Conservation (phyloP, 352 stramenopile species). For the Globisporangium perplexum region DNA sequence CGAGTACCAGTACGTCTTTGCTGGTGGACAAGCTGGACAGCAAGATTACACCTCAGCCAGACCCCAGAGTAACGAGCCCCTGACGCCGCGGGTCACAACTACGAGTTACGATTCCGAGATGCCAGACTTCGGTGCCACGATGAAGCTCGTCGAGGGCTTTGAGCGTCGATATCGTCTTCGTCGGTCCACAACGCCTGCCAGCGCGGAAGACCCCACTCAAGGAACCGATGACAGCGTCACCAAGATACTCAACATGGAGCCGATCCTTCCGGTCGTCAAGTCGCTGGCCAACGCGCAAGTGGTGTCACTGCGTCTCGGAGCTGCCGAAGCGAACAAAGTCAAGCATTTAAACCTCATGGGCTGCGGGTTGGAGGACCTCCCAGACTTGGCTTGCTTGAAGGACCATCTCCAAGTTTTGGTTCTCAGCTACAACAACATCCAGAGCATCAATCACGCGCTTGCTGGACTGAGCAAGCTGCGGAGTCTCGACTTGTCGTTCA, state of each 20-base stretch:
- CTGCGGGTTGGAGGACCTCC: conserved; percentile 43
- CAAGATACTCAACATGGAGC: conserved; percentile 40
- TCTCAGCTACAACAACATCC: conserved; percentile 70
- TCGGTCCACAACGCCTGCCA: conserved; percentile 22
- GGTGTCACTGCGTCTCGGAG: conserved; percentile 1
- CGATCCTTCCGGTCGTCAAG: conserved; percentile 14
- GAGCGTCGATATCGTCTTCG: conserved; percentile 54
- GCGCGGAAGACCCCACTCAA: conserved; percentile 8
- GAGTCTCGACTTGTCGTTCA: conserved; percentile 63
- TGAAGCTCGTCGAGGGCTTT: conserved; percentile 40
- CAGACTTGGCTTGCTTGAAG: conserved; percentile 28
- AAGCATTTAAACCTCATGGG: conserved; percentile 50
- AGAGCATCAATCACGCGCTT: conserved; percentile 27
- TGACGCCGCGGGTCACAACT: no score
- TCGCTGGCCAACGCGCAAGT: conserved; percentile 3
- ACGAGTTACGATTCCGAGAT: conserved; percentile 11
- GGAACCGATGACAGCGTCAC: conserved; percentile 20
- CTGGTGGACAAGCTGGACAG: not conserved
- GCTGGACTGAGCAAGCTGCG: conserved; percentile 27
- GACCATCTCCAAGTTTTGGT: conserved; percentile 53
- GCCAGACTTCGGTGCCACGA: conserved; percentile 22
- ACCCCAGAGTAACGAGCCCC: not conserved
- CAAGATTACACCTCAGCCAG: not conserved
- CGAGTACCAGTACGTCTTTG: conserved; percentile 62
- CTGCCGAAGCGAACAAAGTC: conserved; percentile 12